Conservation (phyloP, 2,329 filamentous ascomycete genomes). For the Claviceps pusilla region DNA sequence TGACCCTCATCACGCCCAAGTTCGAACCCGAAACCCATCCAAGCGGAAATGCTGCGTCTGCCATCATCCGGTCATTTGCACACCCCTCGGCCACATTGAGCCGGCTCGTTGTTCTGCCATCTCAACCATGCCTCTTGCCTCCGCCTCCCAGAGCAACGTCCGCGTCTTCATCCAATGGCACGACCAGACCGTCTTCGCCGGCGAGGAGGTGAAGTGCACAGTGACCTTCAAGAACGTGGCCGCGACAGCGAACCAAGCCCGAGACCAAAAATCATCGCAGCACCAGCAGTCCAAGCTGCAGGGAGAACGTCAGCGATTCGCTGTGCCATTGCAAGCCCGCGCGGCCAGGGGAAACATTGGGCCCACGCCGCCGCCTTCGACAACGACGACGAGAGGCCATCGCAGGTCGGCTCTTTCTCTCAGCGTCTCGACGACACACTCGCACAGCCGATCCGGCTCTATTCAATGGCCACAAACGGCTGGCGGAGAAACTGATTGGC, state of each 20-base stretch:
- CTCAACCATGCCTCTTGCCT: constrained; percentile 33
- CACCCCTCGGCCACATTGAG: constrained; percentile 18
- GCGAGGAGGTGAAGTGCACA: constrained; percentile 87
- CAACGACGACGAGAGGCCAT: constrained; percentile 38
- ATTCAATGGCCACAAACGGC: constrained; percentile 30
- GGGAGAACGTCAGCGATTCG: constrained; percentile 21
- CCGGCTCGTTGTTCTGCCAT: constrained; percentile 6
- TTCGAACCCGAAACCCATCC: constrained; percentile 5
- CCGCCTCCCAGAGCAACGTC: constrained; percentile 50
- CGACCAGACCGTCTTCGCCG: constrained; percentile 86
- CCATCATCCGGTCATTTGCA: constrained; percentile 11
- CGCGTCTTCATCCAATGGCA: constrained; percentile 93
- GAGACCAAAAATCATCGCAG: constrained; percentile 10
- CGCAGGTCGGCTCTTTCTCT: constrained; percentile 50
- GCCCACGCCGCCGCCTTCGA: constrained; percentile 29
- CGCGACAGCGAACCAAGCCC: constrained; percentile 23
- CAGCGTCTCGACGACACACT: constrained; percentile 32
- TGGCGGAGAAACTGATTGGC: constrained; percentile 15
- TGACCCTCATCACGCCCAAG: background rate
- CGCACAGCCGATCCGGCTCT: constrained; percentile 31
- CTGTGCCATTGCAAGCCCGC: constrained; percentile 29
- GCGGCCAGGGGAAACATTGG: constrained; percentile 26
- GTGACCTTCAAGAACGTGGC: constrained; percentile 90
- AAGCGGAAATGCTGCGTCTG: constrained; percentile 18
- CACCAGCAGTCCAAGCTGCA: constrained; percentile 12